Evolutionary conservation across 1,139 yeast species (phyloP).

Genomic region (Yamadazyma mexicana): DNA sequence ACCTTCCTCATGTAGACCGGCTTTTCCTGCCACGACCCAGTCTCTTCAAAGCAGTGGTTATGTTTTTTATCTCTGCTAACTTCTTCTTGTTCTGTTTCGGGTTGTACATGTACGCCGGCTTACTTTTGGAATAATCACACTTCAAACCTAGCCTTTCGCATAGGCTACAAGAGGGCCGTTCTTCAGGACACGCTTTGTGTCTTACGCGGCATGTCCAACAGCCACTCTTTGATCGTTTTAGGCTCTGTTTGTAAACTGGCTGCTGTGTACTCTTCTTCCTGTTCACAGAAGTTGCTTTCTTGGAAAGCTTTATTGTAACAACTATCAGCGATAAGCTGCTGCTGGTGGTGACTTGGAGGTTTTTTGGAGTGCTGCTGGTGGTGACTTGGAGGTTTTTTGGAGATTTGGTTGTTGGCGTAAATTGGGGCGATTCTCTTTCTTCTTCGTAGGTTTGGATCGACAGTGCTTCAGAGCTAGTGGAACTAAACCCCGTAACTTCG

Average conservation of each 20-base stretch:
- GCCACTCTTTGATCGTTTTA: slow-evolving; percentile 38
- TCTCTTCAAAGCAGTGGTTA: neutral
- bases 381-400: no score
- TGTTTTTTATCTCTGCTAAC: slow-evolving; percentile 47
- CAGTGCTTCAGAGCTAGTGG: no score
- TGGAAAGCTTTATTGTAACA: no score
- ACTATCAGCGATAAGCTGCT: no score
- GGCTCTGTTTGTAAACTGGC: neutral
- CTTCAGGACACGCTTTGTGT: slow-evolving; percentile 65
- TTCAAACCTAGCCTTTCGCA: slow-evolving; percentile 50
- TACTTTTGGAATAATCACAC: slow-evolving; percentile 43
- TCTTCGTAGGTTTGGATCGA: no score
- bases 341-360: no score
- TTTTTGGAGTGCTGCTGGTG: no score
- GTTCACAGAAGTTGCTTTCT: no score
- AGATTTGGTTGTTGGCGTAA: no score
- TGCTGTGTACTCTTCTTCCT: no score
- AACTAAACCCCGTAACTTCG: no score
- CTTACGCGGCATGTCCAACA: slow-evolving; percentile 73
- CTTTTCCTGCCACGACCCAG: neutral
- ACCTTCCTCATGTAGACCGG: neutral
- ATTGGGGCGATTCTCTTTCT: no score
- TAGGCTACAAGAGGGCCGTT: slow-evolving; percentile 55
- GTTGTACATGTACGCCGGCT: slow-evolving; percentile 59
- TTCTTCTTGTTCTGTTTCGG: slow-evolving; percentile 38